These are phyloP conservation scores for Tetradesmus lagerheimii DNA, from an alignment of 139 green algal species.

Conservation along the genomic window DNA sequence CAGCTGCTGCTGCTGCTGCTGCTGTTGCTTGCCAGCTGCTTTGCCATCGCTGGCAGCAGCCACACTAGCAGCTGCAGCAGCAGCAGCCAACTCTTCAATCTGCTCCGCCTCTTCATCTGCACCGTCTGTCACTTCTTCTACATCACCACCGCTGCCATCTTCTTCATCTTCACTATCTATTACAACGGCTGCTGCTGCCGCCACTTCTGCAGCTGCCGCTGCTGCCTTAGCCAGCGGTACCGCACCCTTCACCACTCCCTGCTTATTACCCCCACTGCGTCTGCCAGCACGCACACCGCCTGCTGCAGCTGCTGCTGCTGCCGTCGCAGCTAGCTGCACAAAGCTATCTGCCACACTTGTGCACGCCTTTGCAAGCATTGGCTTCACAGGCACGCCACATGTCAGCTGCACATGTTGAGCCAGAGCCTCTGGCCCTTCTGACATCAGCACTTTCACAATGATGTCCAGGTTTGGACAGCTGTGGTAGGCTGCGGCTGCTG, in stretches of 20 bases:
- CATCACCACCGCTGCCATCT: neutral
- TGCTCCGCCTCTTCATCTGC: neutral
- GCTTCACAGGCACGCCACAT: slow-evolving; percentile 88
- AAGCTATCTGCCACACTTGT: slow-evolving; percentile 35
- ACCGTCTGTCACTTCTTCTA: neutral
- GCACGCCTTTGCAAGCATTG: slow-evolving; percentile 92
- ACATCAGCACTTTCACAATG: slow-evolving; percentile 72
- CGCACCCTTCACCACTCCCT: neutral
- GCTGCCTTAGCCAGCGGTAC: neutral
- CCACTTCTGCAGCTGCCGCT: neutral
- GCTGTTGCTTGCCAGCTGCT: neutral
- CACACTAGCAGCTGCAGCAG: neutral
- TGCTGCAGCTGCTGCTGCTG: slow-evolving; percentile 12
- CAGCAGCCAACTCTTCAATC: neutral
- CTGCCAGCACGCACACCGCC: neutral
- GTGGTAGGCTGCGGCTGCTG: slow-evolving; percentile 81
- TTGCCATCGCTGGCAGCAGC: neutral
- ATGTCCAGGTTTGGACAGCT: slow-evolving; percentile 28
- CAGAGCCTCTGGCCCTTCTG: slow-evolving; percentile 67
- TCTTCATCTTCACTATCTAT: neutral
- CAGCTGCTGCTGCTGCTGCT: neutral
- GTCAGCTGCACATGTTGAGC: slow-evolving; percentile 62
- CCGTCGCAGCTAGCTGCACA: slow-evolving; percentile 21
- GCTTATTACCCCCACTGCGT: neutral
- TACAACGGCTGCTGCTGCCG: neutral